Evolutionary conservation across 108 stramenopile species (phyloP), one percentile per base, ranked within the genome.

Genomic region (Pseudonitzschia delicatissima): DNA sequence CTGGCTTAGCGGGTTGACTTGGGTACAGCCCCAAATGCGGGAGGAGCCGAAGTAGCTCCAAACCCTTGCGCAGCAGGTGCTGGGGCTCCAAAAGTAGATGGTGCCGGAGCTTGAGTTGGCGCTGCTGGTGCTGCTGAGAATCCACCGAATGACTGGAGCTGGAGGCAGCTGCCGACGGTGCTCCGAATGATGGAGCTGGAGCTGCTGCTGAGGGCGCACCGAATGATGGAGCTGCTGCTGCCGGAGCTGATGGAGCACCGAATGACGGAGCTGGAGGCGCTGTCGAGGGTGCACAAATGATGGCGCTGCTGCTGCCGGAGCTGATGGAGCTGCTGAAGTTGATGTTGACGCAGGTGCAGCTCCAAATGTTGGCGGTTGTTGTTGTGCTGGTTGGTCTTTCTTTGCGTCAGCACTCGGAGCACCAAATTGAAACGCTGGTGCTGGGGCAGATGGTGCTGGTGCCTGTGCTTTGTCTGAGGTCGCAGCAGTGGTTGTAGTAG

Each of bases 381-480:
- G n/a, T n/a, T n/a, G n/a, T n/a, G n/a, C n/a, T n/a, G n/a, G n/a
- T n/a, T n/a, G n/a, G n/a, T n/a, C n/a, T n/a, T n/a, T n/a, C n/a
- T n/a, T n/a, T n/a, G n/a, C n/a, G n/a, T 42, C 15, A 15, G 40
- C 40, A 42, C 40, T 42, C n/a, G 51, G 17, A 12, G 51, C 51
- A 12, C 51, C 51, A 23, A 52, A 52, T 27, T 23, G 26, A 52
- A 1, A n/a, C 12, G 32, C 61, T 62, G 61, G n/a, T 62, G 44
- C 21, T 25, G 33, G 32, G 20, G 59, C 34, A 15, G 59, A 26
- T 61, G 23, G 59, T 42, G 59, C 26, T 28, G 39, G 61, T 6
- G 61, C 39, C 17, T 8, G 61, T 1, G 57, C 23, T 58, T 7
- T 7, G 17, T 1, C 57, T 17, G 57, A 58, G 1, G 57, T 13